Conservation (phyloP, 1,284 basidiomycete species). For the Trametes pubescens region DNA sequence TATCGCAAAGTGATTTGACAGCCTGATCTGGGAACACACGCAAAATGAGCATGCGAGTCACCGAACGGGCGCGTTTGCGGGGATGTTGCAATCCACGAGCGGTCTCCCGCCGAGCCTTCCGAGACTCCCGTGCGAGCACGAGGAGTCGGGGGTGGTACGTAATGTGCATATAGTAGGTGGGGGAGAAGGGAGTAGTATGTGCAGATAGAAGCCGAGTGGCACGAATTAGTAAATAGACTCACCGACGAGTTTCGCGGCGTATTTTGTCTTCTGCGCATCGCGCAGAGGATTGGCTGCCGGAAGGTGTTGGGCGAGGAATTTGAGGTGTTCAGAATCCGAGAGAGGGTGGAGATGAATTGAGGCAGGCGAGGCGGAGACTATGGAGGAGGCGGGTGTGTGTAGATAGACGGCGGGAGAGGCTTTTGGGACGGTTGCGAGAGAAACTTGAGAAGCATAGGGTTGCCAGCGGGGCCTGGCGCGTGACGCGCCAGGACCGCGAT, state of each 20-base stretch:
- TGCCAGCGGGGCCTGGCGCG: slow-evolving; percentile 77
- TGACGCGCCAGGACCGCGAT: slow-evolving; percentile 71
- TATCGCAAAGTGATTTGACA: slow-evolving; percentile 74
- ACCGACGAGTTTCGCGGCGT: slow-evolving; percentile 74
- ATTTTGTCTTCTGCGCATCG: slow-evolving; percentile 67
- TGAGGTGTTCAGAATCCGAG: slow-evolving; percentile 49
- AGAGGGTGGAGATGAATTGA: slow-evolving; percentile 42
- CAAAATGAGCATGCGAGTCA: slow-evolving; percentile 32
- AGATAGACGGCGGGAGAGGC: slow-evolving; percentile 56
- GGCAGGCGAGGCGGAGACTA: slow-evolving; percentile 56
- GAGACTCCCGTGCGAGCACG: slow-evolving; percentile 3
- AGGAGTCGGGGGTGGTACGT: background rate
- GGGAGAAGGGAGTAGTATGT: background rate
- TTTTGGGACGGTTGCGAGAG: slow-evolving; percentile 43
- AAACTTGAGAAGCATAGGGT: slow-evolving; percentile 60
- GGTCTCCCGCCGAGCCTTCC: slow-evolving; percentile 17
- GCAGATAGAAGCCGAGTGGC: background rate
- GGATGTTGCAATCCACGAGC: slow-evolving; percentile 14
- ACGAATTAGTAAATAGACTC: slow-evolving; percentile 42
- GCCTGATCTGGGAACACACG: slow-evolving; percentile 66
- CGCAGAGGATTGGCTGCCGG: slow-evolving; percentile 48
- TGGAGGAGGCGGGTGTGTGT: slow-evolving; percentile 67
- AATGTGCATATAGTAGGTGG: background rate
- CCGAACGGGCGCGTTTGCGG: slow-evolving; percentile 16
- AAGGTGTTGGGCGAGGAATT: slow-evolving; percentile 41